Evolutionary conservation across 2,329 filamentous ascomycete species (phyloP), one percentile per base, ranked within the genome.

Genomic region (Aspergillus ruber): DNA sequence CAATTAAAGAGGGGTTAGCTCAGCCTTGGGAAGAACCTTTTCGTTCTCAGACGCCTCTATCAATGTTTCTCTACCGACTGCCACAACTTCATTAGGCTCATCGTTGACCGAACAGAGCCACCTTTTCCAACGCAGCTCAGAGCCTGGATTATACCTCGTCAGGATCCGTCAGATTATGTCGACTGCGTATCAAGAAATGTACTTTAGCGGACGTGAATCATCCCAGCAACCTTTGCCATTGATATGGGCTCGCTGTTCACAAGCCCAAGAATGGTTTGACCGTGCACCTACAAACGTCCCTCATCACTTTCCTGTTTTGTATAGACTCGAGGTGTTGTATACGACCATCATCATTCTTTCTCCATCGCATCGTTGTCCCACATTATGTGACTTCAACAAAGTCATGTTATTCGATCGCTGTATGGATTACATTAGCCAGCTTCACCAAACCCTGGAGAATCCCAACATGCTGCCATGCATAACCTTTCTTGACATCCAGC

Each of bases 21-120:
- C 95, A 74, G 87, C 91, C 4, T 83, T 94, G 56, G 87, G 87
- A 9, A 79, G 89, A 29, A 85, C 90, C 0, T 96, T 96, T 65
- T 95, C 91, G 0, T 96, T 97, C 62, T 91, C 89, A 0, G 91
- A 97, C 62, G 88, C 91, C 47, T 86, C 90, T 5, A 80, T 87
- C 21, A 85, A 88, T 55, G 90, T 97, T 25, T 81, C 80, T n/a
- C 80, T 90, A 52, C 89, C 90, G 1, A 66, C 67, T 70, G 56
- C 69, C 71, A 59, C 65, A 66, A 42, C 70, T 64, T 75, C 45
- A 70, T 75, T 60, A 63, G 58, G 73, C 63, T 49, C 77, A 64
- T 55, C 76, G 70, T 57, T 77, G 67, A 47, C 46, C 23, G 56
- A 61, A 27, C 62, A 71, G 35, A 62, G 57, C 17, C 48, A 64